These are phyloP conservation scores for Candida quercuum DNA, from an alignment of 805 yeast genomes.

Conservation along the genomic window DNA sequence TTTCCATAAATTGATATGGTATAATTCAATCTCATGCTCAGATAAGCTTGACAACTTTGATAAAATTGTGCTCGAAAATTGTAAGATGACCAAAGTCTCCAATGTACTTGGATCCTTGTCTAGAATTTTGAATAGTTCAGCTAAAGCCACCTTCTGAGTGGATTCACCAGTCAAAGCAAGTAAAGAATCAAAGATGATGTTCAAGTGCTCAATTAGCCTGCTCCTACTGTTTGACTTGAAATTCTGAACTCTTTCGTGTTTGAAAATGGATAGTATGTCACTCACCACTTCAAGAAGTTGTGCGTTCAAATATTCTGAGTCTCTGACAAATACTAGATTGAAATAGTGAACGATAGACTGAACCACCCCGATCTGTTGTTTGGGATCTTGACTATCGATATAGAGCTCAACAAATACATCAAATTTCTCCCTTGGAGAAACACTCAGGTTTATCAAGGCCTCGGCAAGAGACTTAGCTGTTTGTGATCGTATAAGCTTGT, in stretches of 20 bases:
- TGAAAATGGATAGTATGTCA: conserved; percentile 22
- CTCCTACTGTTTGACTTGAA: conserved; percentile 14
- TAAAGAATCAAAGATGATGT: conserved; percentile 17
- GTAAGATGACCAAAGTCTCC: conserved; percentile 12
- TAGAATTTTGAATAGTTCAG: conserved; percentile 11
- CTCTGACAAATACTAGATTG: conserved; percentile 22
- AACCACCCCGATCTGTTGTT: conserved; percentile 26
- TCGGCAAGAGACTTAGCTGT: conserved; percentile 33
- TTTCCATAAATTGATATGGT: conserved; percentile 27
- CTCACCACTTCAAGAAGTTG: conserved; percentile 24
- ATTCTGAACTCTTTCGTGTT: conserved; percentile 20
- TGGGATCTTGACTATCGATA: conserved; percentile 19
- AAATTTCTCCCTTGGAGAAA: conserved; percentile 18
- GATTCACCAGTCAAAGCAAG: conserved; percentile 28
- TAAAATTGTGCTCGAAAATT: conserved; percentile 26
- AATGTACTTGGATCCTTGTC: conserved; percentile 5
- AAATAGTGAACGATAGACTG: conserved; percentile 32
- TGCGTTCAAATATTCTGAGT: conserved; percentile 22
- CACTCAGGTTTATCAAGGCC: conserved; percentile 16
- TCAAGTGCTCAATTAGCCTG: conserved; percentile 18
- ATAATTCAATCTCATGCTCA: conserved; percentile 19
- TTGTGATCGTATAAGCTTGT: conserved; percentile 15
- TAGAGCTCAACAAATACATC: conserved; percentile 19
- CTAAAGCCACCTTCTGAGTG: conserved; percentile 26
- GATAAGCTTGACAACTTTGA: conserved; percentile 18